Evolutionary conservation across 1,284 basidiomycete species (phyloP).

Genomic region (Wallemia ichthyophaga): DNA sequence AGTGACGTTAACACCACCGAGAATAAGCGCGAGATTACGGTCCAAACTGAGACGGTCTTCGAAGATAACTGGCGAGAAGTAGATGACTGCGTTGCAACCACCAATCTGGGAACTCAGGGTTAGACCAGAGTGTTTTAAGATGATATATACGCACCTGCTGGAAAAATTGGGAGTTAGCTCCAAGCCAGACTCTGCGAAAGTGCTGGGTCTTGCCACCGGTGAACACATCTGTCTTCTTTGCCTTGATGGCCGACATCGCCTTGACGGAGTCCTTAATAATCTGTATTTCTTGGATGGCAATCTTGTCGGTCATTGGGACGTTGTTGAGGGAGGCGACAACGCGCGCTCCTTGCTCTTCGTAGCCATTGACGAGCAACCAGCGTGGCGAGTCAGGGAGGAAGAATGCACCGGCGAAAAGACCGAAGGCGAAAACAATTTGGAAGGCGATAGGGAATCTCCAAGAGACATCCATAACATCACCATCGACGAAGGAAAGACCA

Average conservation of each 20-base stretch:
- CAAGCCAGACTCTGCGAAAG: constrained; percentile 18
- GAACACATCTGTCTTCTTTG: constrained; percentile 15
- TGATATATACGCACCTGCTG: constrained; percentile 12
- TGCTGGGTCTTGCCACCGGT: constrained; percentile 20
- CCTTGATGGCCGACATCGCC: constrained; percentile 9
- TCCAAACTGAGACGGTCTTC: constrained; percentile 16
- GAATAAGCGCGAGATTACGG: constrained; percentile 16
- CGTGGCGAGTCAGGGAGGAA: constrained; percentile 22
- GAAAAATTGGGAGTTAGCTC: constrained; percentile 20
- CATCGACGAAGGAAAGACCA: constrained; percentile 19
- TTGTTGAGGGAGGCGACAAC: constrained; percentile 18
- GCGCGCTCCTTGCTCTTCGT: constrained; percentile 13
- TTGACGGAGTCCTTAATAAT: constrained; percentile 16
- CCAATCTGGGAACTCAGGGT: constrained; percentile 11
- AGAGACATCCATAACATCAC: constrained; percentile 7
- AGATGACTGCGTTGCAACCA: constrained; percentile 21
- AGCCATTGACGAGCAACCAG: constrained; percentile 20
- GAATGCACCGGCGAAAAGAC: constrained; percentile 18
- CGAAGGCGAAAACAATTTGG: constrained; percentile 21
- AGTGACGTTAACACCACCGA: constrained; percentile 22
- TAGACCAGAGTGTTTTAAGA: too few relatives aligned
- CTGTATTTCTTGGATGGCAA: constrained; percentile 12
- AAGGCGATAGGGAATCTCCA: constrained; percentile 22
- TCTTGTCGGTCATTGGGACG: constrained; percentile 11
- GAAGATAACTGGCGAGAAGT: constrained; percentile 20